Evolutionary conservation across 257 asterid species (phyloP), one percentile per base, ranked within the genome.

Genomic region (Solanum sitiens): DNA sequence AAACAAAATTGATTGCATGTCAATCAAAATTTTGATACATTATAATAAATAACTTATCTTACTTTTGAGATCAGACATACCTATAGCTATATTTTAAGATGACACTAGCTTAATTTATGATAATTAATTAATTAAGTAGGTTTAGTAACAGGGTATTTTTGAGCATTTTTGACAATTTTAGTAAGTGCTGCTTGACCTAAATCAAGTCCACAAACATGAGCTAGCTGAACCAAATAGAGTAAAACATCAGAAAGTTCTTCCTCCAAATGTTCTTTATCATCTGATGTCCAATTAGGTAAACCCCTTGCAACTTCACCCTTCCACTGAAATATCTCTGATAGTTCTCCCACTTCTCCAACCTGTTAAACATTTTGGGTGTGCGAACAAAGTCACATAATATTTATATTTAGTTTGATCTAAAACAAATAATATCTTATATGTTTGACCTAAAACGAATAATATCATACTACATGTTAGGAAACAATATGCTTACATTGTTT

Each of bases 281-380:
- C 88, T 59, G 59, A 68, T 70, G 90, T 91, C 96, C 96, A 94
- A 20, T 92, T 92, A 83, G 95, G 95, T 40, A 94, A 88, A 8
- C 96, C 95, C 84, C 88, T 94, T 86, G 67, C 95, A 15, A 93
- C 96, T 91, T 94, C 96, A 79, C 96, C 95, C 68, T 93, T 94
- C 96, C 96, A 94, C 56, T 94, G 96, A 87, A 94, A 94, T 74
- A 94, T 90, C 89, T 94, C 96, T 5, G 96, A 94, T 4, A 94
- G 76, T 83, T 94, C 96, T 85, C 96, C 96, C 37, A 94, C 96
- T 71, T 94, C 96, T 75, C 96, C 96, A n/a, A 94, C 96, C 95
- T 94, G 86, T 61, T 6, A 59, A 20, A n/a, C 7, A 18, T 2
- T 56, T 53, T 56, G 25, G 65, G 25, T 20, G 65, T 56, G 11